These are phyloP conservation scores for Leccinellum albellum DNA, from an alignment of 768 basidiomycete genomes.

Conservation along the genomic window DNA sequence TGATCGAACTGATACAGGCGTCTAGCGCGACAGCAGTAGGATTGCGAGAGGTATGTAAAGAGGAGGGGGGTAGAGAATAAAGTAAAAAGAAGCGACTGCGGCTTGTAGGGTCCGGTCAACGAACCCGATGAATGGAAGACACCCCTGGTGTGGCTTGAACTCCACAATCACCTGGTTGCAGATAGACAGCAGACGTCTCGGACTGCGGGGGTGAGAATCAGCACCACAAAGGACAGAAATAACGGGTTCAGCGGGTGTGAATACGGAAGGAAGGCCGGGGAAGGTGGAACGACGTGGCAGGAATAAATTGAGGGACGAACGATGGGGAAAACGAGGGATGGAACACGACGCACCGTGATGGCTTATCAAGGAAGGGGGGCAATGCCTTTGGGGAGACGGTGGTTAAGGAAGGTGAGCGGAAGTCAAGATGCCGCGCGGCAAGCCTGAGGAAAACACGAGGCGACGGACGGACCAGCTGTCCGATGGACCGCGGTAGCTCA, in stretches of 20 bases:
- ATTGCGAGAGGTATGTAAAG: background rate
- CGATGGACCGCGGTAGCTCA: conserved; percentile 2
- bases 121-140: conserved; percentile 16
- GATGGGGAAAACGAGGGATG: background rate
- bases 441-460: conserved; percentile 17
- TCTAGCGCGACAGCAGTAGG: background rate
- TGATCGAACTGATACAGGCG: conserved; percentile 1
- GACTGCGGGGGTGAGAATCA: conserved; percentile 8
- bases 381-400: background rate
- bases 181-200: conserved; percentile 5
- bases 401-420: conserved; percentile 4
- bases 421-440: conserved; percentile 9
- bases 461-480: conserved; percentile 1
- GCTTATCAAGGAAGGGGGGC: conserved; percentile 10
- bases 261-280: background rate
- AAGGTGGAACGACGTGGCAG: background rate
- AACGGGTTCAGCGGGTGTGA: background rate
- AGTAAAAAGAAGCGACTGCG: conserved; percentile 8
- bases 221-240: conserved; percentile 9
- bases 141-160: conserved; percentile 14
- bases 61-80: conserved; percentile 5
- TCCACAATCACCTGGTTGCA: conserved; percentile 7
- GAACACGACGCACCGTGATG: conserved; percentile 3
- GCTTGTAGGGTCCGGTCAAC: conserved; percentile 22
- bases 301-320: background rate